Evolutionary conservation across 1,139 yeast species (phyloP), one percentile per base, ranked within the genome.

Genomic region (Pichia kudriavzevii): DNA sequence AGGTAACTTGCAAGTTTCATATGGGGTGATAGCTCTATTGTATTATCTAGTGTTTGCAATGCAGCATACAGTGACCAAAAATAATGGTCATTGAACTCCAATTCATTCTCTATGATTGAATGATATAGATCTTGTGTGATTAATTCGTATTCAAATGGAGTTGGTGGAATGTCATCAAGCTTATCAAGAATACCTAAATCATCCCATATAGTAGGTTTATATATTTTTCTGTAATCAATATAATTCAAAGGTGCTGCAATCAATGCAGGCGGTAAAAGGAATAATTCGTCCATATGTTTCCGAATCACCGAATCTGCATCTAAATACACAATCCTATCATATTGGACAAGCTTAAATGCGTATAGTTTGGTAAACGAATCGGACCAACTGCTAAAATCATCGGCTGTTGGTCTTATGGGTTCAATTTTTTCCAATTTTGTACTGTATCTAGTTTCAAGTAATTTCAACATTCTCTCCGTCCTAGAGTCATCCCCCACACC

Each of bases 281-380:
- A 71, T 28, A 70, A 44, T 36, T 69, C 72, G 52, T 71, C 77
- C 48, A 71, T 41, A 20, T 56, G 50, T 12, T 49, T 53, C 4
- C 49, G 39, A 48, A 69, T 43, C 56, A 62, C 57, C 10, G 69
- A 57, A 47, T 68, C 75, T 2, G 71, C 57, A 48, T 69, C 75
- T 32, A 71, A 38, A 44, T 62, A 66, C 7, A 71, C 51, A 11
- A 71, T 48, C 28, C 73, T 49, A n/a, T 66, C 64, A 48, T 63
- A 78, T 27, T 71, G 66, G 1, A 62, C 59, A 44, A 66, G 65
- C 39, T 66, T 63, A 49, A 76, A 76, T 0, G 72, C 64, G 41
- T 67, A 63, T 26, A 75, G 56, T 45, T 76, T 75, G 0, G 80
- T 74, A 43, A 71, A 68, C 31, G 78, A 69, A 8, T 66, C 60